Evolutionary conservation across 768 basidiomycete species (phyloP).

Genomic region (Suillus cothurnatus): DNA sequence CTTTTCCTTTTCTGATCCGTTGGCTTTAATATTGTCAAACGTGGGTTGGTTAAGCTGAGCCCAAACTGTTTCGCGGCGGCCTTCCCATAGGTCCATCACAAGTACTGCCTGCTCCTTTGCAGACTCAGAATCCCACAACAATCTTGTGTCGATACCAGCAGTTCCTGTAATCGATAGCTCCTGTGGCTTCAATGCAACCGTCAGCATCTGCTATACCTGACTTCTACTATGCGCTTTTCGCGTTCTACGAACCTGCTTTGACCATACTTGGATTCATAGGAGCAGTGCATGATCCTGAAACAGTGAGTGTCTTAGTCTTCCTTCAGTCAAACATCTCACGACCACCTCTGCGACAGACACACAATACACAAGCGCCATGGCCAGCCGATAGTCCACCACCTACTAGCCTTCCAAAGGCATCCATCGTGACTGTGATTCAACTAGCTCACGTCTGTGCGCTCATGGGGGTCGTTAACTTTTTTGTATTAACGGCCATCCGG

Average conservation of each 20-base stretch:
- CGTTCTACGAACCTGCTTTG: conserved; percentile 71
- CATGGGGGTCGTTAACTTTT: conserved; percentile 69
- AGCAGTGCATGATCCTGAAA: conserved; percentile 62
- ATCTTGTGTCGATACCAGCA: not conserved
- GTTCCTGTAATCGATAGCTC: not conserved
- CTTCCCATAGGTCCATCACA: not conserved
- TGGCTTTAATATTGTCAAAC: not conserved
- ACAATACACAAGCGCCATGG: conserved; percentile 81
- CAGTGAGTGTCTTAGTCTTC: conserved; percentile 41
- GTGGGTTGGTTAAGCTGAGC: not conserved
- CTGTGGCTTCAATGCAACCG: conserved; percentile 36
- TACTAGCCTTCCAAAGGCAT: conserved; percentile 54
- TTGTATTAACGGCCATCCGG: conserved; percentile 62
- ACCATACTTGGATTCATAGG: conserved; percentile 68
- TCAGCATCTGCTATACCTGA: conserved; percentile 66
- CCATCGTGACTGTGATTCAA: conserved; percentile 70
- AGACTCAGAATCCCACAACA: not conserved
- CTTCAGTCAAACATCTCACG: conserved; percentile 7
- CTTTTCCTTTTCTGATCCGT: not conserved
- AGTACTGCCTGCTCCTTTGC: not conserved
- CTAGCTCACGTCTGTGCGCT: conserved; percentile 80
- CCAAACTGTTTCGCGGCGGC: not conserved
- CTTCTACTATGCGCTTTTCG: conserved; percentile 75
- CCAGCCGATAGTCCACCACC: conserved; percentile 49
- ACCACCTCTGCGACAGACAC: conserved; percentile 45